Conservation (phyloP, 345 rosid species). For the Abelmoschus esculentus region DNA sequence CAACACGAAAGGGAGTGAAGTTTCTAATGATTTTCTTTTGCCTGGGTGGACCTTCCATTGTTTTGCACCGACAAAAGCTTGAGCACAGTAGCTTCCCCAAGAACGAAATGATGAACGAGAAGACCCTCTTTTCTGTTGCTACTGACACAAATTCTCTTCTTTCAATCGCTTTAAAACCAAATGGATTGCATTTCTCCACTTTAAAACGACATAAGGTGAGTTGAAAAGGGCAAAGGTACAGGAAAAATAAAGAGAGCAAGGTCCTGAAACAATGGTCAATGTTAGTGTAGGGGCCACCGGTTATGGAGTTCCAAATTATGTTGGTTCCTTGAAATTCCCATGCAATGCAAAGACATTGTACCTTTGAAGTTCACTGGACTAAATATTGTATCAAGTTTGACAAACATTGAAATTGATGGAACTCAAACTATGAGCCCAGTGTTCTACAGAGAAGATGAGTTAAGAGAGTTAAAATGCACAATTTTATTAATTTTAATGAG, state of each 20-base stretch:
- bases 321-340: background rate
- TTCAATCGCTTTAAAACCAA: background rate
- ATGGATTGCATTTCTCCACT: background rate
- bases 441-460: background rate
- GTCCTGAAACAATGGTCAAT: background rate
- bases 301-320: background rate
- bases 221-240: background rate
- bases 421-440: too few species aligned
- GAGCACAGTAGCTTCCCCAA: background rate
- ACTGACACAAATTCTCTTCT: background rate
- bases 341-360: background rate
- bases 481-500: background rate
- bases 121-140: background rate
- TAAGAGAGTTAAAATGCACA: background rate
- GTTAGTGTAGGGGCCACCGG: background rate
- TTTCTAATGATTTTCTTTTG: background rate
- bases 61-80: constrained; percentile 20
- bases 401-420: background rate
- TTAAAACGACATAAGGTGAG: background rate
- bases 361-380: background rate
- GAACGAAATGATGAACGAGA: background rate
- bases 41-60: constrained; percentile 4
- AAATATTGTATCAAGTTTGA: too few species aligned
- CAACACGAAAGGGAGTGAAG: constrained; percentile 3
- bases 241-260: constrained; percentile 19